Percentiles rank a stretch among this genome's conserved stretches.
phyloP scores from a whole-genome alignment of 176 grass and related monocot genomes.

The Areca catechu region DNA sequence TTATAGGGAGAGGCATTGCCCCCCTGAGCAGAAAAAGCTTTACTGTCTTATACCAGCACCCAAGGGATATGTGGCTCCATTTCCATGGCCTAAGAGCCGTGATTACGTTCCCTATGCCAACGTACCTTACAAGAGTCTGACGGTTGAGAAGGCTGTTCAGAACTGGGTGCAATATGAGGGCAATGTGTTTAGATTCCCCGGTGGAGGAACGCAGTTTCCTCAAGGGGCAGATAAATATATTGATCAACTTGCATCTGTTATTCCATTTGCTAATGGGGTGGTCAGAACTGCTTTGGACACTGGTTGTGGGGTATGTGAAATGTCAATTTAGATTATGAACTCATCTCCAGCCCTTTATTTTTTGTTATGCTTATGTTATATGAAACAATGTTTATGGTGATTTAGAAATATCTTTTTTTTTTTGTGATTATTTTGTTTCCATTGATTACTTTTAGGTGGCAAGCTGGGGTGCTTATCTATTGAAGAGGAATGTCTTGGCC shows the following conservation, averaged over 20 bases:
- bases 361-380: too few relatives aligned
- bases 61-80: conserved; percentile 56
- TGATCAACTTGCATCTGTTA: conserved; percentile 55
- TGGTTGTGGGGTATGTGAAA: conserved; percentile 69
- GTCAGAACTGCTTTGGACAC: conserved; percentile 80
- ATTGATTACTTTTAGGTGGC: conserved; percentile 54
- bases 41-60: conserved; percentile 74
- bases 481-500: conserved; percentile 66
- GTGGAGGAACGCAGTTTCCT: conserved; percentile 80
- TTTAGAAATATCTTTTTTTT: neutral
- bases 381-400: too few relatives aligned
- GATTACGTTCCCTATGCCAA: conserved; percentile 75
- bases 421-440: conserved; percentile 6
- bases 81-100: conserved; percentile 75
- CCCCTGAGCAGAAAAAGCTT: conserved; percentile 46
- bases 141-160: conserved; percentile 81
- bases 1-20: conserved; percentile 81
- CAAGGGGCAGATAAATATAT: conserved; percentile 74
- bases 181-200: conserved; percentile 76
- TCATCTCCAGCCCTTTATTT: too few relatives aligned
- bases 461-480: conserved; percentile 75
- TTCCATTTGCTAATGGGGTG: conserved; percentile 51
- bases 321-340: neutral
- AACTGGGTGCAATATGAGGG: conserved; percentile 89
- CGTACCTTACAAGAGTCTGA: conserved; percentile 73